Conservation (phyloP, 768 basidiomycete genomes). For the Dendrothele bispora region DNA sequence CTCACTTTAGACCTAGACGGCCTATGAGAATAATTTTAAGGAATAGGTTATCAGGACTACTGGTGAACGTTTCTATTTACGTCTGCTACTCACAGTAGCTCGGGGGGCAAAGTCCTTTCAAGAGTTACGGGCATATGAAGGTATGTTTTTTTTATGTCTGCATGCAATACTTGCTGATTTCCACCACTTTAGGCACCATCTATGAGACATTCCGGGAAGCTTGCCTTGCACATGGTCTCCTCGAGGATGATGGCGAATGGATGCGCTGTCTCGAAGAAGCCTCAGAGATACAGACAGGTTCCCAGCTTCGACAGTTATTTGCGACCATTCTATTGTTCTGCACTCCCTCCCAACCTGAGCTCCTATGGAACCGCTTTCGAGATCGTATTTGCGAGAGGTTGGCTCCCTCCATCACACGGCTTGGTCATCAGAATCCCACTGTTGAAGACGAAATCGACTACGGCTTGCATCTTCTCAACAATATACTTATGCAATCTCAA, state of each 20-base stretch:
- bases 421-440: slow-evolving; percentile 18
- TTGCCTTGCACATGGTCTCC: slow-evolving; percentile 29
- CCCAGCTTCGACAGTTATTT: slow-evolving; percentile 36
- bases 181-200: not conserved
- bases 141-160: not conserved
- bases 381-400: slow-evolving; percentile 43
- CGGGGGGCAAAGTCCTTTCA: slow-evolving; percentile 16
- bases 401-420: slow-evolving; percentile 13
- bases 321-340: slow-evolving; percentile 33
- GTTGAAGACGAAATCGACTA: slow-evolving; percentile 33
- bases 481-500: slow-evolving; percentile 23
- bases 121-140: slow-evolving; percentile 1
- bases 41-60: too few relatives aligned
- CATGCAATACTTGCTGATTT: not conserved
- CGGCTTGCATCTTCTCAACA: slow-evolving; percentile 34
- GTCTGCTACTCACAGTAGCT: slow-evolving; percentile 30
- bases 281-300: slow-evolving; percentile 35
- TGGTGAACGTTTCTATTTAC: slow-evolving; percentile 32
- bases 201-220: slow-evolving; percentile 18
- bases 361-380: slow-evolving; percentile 37
- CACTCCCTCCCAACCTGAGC: slow-evolving; percentile 27
- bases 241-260: slow-evolving; percentile 38
- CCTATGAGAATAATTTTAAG: too few relatives aligned
- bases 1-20: too few relatives aligned
- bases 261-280: slow-evolving; percentile 39